These are phyloP conservation scores for Aspergillus sp. DNA, from an alignment of 2,329 filamentous ascomycete genomes.

Conservation along the genomic window DNA sequence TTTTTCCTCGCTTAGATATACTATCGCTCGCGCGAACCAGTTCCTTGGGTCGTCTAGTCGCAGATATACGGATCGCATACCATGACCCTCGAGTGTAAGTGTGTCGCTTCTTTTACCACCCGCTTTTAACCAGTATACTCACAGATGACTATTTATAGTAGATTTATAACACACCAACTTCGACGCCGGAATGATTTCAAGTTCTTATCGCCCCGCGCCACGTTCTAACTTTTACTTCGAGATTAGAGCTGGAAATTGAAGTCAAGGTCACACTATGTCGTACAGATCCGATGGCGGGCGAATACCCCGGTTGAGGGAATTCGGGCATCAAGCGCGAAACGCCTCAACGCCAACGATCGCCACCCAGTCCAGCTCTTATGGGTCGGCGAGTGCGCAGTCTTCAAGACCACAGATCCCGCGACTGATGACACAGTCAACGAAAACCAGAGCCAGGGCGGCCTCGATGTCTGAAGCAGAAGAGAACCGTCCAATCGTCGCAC, in stretches of 20 bases:
- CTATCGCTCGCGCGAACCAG: slow-evolving; percentile 8
- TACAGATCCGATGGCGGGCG: slow-evolving; percentile 33
- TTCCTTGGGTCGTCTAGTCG: neutral
- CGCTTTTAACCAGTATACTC: neutral
- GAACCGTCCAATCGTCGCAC: slow-evolving; percentile 17
- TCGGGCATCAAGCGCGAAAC: slow-evolving; percentile 24
- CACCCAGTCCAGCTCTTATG: slow-evolving; percentile 15
- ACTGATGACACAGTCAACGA: slow-evolving; percentile 21
- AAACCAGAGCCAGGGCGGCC: slow-evolving; percentile 22
- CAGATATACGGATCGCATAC: neutral
- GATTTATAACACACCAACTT: slow-evolving; percentile 1
- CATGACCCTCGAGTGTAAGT: slow-evolving; percentile 10
- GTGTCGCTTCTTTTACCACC: neutral
- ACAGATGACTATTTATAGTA: slow-evolving; percentile 7
- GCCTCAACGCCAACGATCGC: slow-evolving; percentile 24
- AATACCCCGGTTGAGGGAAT: slow-evolving; percentile 30
- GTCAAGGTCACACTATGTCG: slow-evolving; percentile 36
- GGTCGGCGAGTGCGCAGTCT: slow-evolving; percentile 18
- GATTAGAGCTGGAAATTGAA: slow-evolving; percentile 27
- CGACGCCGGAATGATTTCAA: slow-evolving; percentile 32
- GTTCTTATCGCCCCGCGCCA: slow-evolving; percentile 21
- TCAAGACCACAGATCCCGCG: slow-evolving; percentile 30
- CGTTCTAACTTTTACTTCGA: slow-evolving; percentile 27
- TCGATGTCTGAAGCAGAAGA: slow-evolving; percentile 32
- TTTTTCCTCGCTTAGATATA: slow-evolving; percentile 8